Evolutionary conservation across 495 filamentous ascomycete species (phyloP), one percentile per base, ranked within the genome.

Genomic region (Penicillium steckii): DNA sequence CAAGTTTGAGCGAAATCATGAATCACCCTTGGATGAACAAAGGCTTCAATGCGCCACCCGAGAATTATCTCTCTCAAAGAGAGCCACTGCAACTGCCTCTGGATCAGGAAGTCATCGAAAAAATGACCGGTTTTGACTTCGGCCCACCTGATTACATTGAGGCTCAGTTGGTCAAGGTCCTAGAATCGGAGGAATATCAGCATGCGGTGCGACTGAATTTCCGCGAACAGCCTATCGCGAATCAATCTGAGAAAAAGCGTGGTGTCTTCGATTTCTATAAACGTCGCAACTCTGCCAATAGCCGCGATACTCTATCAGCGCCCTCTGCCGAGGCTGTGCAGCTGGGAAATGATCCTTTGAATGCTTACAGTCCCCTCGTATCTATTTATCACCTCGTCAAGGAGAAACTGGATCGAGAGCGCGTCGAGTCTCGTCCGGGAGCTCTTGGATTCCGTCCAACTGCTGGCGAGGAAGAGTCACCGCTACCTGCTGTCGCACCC

Each of bases 51-150:
- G 78, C 77, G 4, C 84, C 91, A 30, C 93, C 93, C 15, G 94
- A 99, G 42, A 99, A 97, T 59, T 87, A 87, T 52, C 79, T 99
- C 1, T 90, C 93, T 10, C 68, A 75, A 33, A 86, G 94, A 24
- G 92, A 97, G 56, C 91, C 94, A 26, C 64, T 99, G 23, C 81
- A 87, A 37, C 74, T 96, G 22, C 91, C 95, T 1, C 74, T 99
- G 21, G 93, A 99, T 65, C 76, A 81, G 0, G 82, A 86, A 37
- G 85, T 97, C 12, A 83, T 97, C 47, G 76, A 88, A 49, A 91
- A 89, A 54, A 99, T 99, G 94, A 95, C 89, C 2, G 94, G 94
- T 12, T 99, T 99, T 68, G 95, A 99, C 68, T 99, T 99, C 69
- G 94, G 94, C 1, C 73, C 88, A 0, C 75, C 90, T 8, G 92